Conservation (phyloP, 2,329 filamentous ascomycete species). For the Colletotrichum aenigma region DNA sequence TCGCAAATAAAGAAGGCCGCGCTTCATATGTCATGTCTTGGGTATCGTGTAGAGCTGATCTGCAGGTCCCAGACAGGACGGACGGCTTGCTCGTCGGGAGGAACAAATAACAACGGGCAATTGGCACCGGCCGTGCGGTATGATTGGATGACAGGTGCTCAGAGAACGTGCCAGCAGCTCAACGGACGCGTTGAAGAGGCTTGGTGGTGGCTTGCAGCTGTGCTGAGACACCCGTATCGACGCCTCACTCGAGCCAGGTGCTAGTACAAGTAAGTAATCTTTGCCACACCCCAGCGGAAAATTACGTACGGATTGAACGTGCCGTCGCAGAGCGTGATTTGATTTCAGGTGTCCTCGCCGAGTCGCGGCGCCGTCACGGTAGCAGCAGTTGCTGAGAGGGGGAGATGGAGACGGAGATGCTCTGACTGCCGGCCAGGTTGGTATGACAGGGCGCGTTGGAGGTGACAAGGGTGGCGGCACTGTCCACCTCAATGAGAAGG, state of each 20-base stretch:
- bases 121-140: background rate
- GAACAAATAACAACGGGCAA: background rate
- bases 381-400: background rate
- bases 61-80: background rate
- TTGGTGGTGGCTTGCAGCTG: background rate
- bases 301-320: background rate
- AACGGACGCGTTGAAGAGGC: background rate
- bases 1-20: background rate
- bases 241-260: background rate
- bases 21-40: background rate
- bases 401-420: background rate
- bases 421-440: background rate
- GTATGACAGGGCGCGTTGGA: background rate
- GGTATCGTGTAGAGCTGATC: background rate
- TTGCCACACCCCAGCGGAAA: background rate
- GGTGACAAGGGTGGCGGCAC: background rate
- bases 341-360: background rate
- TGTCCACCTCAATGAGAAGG: no score
- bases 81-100: background rate
- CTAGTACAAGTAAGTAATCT: background rate
- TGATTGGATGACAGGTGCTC: constrained; percentile 15
- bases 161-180: background rate
- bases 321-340: background rate
- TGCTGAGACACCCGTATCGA: background rate
- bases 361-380: background rate